Evolutionary conservation across 768 basidiomycete species (phyloP), one percentile per base, ranked within the genome.

Genomic region (Lactarius pseudohatsudake): DNA sequence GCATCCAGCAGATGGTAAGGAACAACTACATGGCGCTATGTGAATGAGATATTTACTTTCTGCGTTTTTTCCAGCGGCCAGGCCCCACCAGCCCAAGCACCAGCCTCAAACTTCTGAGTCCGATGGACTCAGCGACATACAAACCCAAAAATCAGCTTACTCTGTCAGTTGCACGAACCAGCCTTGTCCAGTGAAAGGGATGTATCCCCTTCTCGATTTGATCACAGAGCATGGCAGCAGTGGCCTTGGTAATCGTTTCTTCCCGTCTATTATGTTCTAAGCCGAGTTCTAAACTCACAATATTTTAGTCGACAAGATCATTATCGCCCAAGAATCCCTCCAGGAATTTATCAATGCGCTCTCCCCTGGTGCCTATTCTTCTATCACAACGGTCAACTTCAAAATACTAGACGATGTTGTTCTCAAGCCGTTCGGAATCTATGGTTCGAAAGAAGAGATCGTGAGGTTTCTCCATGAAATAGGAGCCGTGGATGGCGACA

Each of bases 361-460:
- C 7, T 77, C 71, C 45, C 84, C 86, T 0, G 81, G 83, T 1
- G 81, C 87, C 5, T 87, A 85, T 69, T 65, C 70, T 1, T 83
- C 84, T 0, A 75, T 86, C 59, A 86, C 83, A 2, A 83, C 79
- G 65, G 82, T 88, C 65, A 79, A 87, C 68, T 88, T 88, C 73
- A 78, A 79, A 53, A 72, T 74, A 0, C 76, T 88, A 4, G 86
- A 88, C 70, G 69, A 76, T 2, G 71, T 78, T 22, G 59, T 69
- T 3, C 71, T 88, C 65, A 80, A 81, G 65, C 85, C 84, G 4
- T 71, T 85, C 5, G 87, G 86, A 1, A 65, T 87, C 2, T 88
- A 88, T 66, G 87, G 86, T 0, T 83, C 81, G 68, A 83, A 80
- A 70, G 71, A 77, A 4, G 79, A 83, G 66, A 83, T 88, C n/a